Conservation (phyloP, 202 grass and related monocot genomes). For the Panicum virgatum region DNA sequence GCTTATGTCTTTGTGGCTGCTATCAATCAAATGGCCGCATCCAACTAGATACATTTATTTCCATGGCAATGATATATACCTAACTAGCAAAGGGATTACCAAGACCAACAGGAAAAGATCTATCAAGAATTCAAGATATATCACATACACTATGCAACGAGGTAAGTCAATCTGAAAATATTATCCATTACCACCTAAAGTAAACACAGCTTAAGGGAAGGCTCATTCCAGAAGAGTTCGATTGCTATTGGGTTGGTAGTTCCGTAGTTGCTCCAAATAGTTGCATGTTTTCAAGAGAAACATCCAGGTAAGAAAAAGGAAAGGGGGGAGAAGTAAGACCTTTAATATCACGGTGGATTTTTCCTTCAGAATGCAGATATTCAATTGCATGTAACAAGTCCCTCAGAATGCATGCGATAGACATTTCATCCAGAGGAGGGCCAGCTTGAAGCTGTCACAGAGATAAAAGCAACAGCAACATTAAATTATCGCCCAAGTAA, state of each 20-base stretch:
- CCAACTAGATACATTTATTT: not conserved
- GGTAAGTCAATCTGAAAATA: constrained; percentile 6
- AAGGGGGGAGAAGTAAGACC: constrained; percentile 47
- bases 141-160: not conserved
- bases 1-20: not conserved
- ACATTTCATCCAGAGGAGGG: constrained; percentile 93
- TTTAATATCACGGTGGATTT: constrained; percentile 99
- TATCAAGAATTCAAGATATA: constrained; percentile 10
- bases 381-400: constrained; percentile 94
- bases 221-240: constrained; percentile 4
- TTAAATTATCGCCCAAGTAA: constrained; percentile 35
- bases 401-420: constrained; percentile 93
- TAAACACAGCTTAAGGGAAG: constrained; percentile 9
- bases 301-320: constrained; percentile 11
- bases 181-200: not conserved
- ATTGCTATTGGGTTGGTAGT: constrained; percentile 8
- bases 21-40: not conserved
- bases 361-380: constrained; percentile 98
- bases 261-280: constrained; percentile 23
- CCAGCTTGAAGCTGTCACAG: constrained; percentile 76
- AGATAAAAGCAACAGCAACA: constrained; percentile 35
- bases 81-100: not conserved
- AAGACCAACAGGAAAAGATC: not conserved
- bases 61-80: not conserved
- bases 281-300: not conserved